Base-by-base conservation (phyloP, 495 filamentous ascomycete genomes). In the Cudoniella acicularis region DNA sequence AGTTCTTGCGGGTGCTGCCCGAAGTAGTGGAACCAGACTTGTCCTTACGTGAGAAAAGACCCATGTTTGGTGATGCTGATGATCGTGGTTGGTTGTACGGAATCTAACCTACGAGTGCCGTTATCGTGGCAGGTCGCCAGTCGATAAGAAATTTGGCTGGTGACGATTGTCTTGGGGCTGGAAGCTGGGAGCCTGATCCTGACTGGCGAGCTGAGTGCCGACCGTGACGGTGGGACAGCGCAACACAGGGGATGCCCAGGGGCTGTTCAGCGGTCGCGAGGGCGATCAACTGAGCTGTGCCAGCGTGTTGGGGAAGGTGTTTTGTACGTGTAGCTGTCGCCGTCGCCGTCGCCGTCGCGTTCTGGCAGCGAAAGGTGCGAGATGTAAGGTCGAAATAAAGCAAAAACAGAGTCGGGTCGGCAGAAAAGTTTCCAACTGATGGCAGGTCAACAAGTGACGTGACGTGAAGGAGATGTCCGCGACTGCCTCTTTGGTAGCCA, bases 1-100 rank as follows among this genome's bases (percentile, higher is more conserved):
- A 67, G 65, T 75, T 76, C 45, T 75, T 71, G 49, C 74, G 75
- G 2, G 54, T 45, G 25, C 26, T 49, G 24, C 41, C 55, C 1
- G 56, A 53, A 16, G 47, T 61, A 3, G 41, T 54, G 2, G 64
- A 63, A 23, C 36, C 49, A 3, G 59, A 60, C 24, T 63, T 67
- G 54, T 63, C 54, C 27, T 63, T 67, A 58, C 76, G 68, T 9
- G 78, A 78, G 69, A 82, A 82, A 53, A 82, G 64, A 65, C 79
- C 79, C 79, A 82, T 81, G 41, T n/a, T 16, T 56, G 27, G 25
- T 36, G 11, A 43, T n/a, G 20, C 8, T 47, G 4, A n/a, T 9
- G 4, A 23, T 1, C 30, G 13, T 17, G 47, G 21, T 6, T 43
- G 17, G 30, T 36, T 36, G 30, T 36, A 36, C 30, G 6, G n/a